phyloP scores from a whole-genome alignment of 2,329 filamentous ascomycete species.

The Fusarium avenaceum region DNA sequence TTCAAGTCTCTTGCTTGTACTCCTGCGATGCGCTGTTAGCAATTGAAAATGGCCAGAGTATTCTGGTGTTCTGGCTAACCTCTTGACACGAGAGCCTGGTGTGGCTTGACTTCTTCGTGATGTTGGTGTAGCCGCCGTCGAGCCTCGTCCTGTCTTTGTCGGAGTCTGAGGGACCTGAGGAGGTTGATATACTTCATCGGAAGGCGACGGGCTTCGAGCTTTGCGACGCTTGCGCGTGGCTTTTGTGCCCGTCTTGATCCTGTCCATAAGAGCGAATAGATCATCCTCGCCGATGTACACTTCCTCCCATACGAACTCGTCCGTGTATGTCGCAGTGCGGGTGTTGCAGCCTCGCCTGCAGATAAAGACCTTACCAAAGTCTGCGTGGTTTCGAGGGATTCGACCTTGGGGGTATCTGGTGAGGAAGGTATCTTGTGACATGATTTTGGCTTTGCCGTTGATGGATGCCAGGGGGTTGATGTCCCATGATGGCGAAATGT shows the following conservation, averaged over 20 bases:
- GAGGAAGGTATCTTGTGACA: slow-evolving; percentile 79
- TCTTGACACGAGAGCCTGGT: slow-evolving; percentile 53
- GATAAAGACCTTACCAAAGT: slow-evolving; percentile 88
- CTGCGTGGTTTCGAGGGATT: slow-evolving; percentile 78
- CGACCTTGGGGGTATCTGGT: slow-evolving; percentile 79
- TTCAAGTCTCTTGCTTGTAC: slow-evolving; percentile 78
- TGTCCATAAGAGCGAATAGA: slow-evolving; percentile 74
- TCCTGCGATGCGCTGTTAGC: slow-evolving; percentile 61
- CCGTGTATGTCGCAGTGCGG: slow-evolving; percentile 88
- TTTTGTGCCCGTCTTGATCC: slow-evolving; percentile 80
- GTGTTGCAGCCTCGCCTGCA: slow-evolving; percentile 92
- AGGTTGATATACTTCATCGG: slow-evolving; percentile 52
- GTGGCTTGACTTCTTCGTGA: slow-evolving; percentile 50
- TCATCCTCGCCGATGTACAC: slow-evolving; percentile 76
- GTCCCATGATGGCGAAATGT: slow-evolving; percentile 89
- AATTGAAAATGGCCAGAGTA: not conserved
- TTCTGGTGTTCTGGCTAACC: slow-evolving; percentile 32
- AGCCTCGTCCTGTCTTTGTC: slow-evolving; percentile 52
- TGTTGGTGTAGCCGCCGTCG: slow-evolving; percentile 50
- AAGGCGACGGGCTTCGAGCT: slow-evolving; percentile 52
- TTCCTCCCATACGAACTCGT: slow-evolving; percentile 93
- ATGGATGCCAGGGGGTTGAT: slow-evolving; percentile 89
- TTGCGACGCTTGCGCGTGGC: slow-evolving; percentile 62
- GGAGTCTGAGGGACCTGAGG: slow-evolving; percentile 57
- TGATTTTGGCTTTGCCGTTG: slow-evolving; percentile 86